Evolutionary conservation across 352 stramenopile genomes (phyloP).

Genomic region (Phytophthora meadii): DNA sequence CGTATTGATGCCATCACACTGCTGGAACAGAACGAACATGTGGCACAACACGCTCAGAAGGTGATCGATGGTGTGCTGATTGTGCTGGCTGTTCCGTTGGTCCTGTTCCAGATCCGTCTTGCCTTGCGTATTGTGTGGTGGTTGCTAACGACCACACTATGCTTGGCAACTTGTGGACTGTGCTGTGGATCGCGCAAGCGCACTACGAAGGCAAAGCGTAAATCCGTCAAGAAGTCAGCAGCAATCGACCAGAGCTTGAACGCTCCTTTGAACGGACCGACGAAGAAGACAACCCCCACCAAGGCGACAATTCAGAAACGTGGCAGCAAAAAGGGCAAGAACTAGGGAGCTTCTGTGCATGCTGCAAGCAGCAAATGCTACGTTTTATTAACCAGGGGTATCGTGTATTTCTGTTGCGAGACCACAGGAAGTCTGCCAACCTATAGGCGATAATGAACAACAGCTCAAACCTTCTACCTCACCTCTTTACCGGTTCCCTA

Average conservation of each 20-base stretch:
- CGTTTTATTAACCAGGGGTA: constrained; percentile 7
- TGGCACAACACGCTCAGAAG: constrained; percentile 66
- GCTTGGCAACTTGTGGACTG: constrained; percentile 57
- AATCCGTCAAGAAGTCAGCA: constrained; percentile 41
- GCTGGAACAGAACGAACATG: constrained; percentile 66
- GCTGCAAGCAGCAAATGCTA: constrained; percentile 4
- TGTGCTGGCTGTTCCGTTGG: constrained; percentile 54
- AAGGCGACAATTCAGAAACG: constrained; percentile 36
- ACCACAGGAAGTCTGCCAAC: constrained; percentile 3
- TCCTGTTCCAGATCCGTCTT: constrained; percentile 57
- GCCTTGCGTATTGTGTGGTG: constrained; percentile 64
- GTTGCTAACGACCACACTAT: constrained; percentile 59
- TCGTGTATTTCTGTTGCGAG: constrained; percentile 20
- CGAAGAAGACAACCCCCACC: constrained; percentile 30
- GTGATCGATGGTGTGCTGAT: constrained; percentile 70
- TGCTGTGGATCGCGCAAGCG: constrained; percentile 66
- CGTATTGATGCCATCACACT: constrained; percentile 60
- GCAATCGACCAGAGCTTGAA: constrained; percentile 27
- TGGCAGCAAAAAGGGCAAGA: constrained; percentile 40
- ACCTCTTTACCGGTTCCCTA: no score
- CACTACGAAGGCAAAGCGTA: constrained; percentile 54
- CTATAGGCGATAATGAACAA: not conserved
- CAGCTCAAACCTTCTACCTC: no score
- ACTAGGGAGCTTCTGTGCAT: constrained; percentile 22
- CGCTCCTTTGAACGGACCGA: constrained; percentile 21